These are phyloP conservation scores for Cucurbita ficifolia DNA, from an alignment of 306 rosid species.

Conservation along the genomic window DNA sequence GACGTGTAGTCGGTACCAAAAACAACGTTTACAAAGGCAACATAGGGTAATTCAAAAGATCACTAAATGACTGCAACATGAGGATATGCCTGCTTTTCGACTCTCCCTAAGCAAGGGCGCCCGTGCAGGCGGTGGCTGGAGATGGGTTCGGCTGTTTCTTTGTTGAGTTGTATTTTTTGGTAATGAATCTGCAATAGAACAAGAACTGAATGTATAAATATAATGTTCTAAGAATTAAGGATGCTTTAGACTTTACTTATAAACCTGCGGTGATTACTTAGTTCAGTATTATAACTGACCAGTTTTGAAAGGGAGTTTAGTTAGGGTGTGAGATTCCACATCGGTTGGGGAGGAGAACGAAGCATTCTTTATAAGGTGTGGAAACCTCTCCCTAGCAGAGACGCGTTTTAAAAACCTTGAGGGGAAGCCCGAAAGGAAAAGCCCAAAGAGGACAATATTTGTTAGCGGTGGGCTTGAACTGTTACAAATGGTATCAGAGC, in stretches of 20 bases:
- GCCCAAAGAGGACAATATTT: no score
- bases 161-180: slow-evolving; percentile 68
- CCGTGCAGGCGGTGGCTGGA: slow-evolving; percentile 66
- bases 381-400: no score
- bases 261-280: neutral
- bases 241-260: neutral
- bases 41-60: neutral
- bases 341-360: no score
- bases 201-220: neutral
- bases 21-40: neutral
- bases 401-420: no score
- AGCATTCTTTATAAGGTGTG: no score
- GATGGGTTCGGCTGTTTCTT: slow-evolving; percentile 48
- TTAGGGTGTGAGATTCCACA: neutral
- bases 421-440: no score
- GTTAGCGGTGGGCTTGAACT: no score
- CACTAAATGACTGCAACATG: neutral
- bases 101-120: slow-evolving; percentile 49
- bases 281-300: neutral
- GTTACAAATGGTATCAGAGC: no score
- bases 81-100: neutral
- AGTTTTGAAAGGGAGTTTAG: neutral
- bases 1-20: neutral
- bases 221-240: neutral
- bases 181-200: slow-evolving; percentile 49